phyloP scores from a whole-genome alignment of 179 eudicot genomes.

The Amaranthus tricolor region DNA sequence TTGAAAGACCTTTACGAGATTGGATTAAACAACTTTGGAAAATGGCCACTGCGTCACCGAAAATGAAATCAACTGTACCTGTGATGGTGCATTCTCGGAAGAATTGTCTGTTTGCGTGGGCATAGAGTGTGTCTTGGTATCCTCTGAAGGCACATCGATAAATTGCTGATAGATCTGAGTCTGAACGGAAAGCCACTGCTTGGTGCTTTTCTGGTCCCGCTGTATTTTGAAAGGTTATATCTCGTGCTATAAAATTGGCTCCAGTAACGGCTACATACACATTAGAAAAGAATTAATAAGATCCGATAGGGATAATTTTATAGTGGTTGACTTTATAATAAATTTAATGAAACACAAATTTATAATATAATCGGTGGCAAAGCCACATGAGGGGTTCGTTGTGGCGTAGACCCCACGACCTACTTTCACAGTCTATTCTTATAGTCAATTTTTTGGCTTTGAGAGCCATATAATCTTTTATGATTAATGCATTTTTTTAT shows the following conservation, averaged over 20 bases:
- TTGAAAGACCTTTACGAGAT: conserved; percentile 19
- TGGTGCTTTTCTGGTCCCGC: conserved; percentile 37
- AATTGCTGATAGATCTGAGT: conserved; percentile 25
- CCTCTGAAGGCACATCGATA: conserved; percentile 25
- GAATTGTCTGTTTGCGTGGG: conserved; percentile 32
- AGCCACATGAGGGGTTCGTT: too few species aligned
- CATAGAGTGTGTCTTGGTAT: conserved; percentile 33
- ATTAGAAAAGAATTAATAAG: neutral
- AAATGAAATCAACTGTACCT: conserved; percentile 35
- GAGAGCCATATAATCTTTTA: too few species aligned
- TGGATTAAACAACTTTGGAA: conserved; percentile 25
- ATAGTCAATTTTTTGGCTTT: too few species aligned
- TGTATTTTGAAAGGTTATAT: conserved; percentile 32
- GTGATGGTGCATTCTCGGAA: conserved; percentile 12
- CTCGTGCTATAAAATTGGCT: conserved; percentile 31
- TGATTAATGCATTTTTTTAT: too few species aligned
- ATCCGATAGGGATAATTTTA: neutral
- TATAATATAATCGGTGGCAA: too few species aligned
- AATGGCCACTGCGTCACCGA: conserved; percentile 31
- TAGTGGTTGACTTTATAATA: too few species aligned
- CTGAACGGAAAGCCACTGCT: conserved; percentile 32
- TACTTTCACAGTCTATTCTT: too few species aligned
- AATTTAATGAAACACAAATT: too few species aligned
- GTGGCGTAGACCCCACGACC: too few species aligned
- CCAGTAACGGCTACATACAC: conserved; percentile 29